Evolutionary conservation across 495 filamentous ascomycete genomes (phyloP), one percentile per base, ranked within the genome.

Genomic region (Aspergillus olivimuriae): DNA sequence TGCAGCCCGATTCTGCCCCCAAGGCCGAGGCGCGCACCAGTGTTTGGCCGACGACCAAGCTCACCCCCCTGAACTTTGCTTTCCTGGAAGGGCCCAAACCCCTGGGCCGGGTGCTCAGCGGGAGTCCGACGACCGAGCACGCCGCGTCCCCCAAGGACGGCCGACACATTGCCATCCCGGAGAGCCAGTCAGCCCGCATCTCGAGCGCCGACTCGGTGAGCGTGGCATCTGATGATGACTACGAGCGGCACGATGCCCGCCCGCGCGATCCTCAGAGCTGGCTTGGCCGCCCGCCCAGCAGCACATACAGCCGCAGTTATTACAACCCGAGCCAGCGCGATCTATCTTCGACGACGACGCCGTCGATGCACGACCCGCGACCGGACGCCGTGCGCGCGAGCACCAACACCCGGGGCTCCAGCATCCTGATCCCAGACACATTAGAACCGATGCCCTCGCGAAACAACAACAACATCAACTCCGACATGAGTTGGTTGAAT

Each of bases 401-500:
- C 19, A 60, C 61, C 21, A 49, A 65, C 34, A 61, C 53, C 20
- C 66, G 66, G 21, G 48, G 57, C n/a, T 60, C 65, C 32, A 63
- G 55, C 50, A 32, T 69, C 18, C 33, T 69, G 17, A 58, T 68
- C 52, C 41, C 63, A 0, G 68, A 71, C 4, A 45, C 68, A 9
- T 64, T 66, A 35, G 60, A 68, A 24, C 73, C 72, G 45, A 58
- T 65, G 10, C 68, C 67, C 61, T n/a, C 43, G 5, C 57, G 17
- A 30, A 45, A 30, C 4, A 31, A 31, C 4, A 38, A 44, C 34
- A 65, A 66, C 31, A 41, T 62, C 50, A 69, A 72, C 43, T 64
- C 69, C 19, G 84, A 89, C 59, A 84, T 89, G 78, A 86, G 83
- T 63, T 89, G 84, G 84, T 62, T 89, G 30, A 87, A 87, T 57